Evolutionary conservation across 768 basidiomycete species (phyloP), one percentile per base, ranked within the genome.

Genomic region (Gloeopeniophorella convolvens): DNA sequence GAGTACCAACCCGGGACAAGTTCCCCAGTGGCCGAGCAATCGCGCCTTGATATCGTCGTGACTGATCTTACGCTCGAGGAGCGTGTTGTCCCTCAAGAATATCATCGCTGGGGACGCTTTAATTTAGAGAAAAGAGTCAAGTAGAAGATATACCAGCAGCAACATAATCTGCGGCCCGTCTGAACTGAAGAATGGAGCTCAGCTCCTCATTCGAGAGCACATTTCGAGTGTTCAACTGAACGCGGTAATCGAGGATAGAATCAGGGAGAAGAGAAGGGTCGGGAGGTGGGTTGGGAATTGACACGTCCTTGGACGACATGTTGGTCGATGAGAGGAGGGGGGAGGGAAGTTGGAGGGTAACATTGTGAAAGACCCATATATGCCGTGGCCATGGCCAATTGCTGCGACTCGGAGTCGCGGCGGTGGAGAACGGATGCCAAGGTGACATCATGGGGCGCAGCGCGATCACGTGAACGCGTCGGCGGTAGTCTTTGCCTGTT

Each of bases 1-100:
- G 55, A 91, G 74, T 53, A 74, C 67, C 8, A 92, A 76, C 18
- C 89, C 90, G 0, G 86, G 87, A 59, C 87, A 88, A 24, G 85
- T 87, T 24, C 86, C 87, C 85, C 85, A 89, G 60, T 89, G 88
- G 0, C 89, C 89, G 7, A 91, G 75, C 21, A 91, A 75, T 60
- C 88, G 79, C 34, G 75, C 72, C 68, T 94, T 93, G 69, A 95
- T 83, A 63, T 91, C 76, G 36, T 85, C 80, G 24, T 74, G 68
- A 16, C 70, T 73, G 34, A 88, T 67, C 24, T 74, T 65, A 28
- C 77, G 67, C 51, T 84, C 77, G 27, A 93, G 67, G 2, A 89
- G 73, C 10, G 80, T 76, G 55, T 92, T 86, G 56, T 76, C 70
- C 54, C 77, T 81, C 50, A 95, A 70, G 70, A 89, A 94, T 55